phyloP scores from a whole-genome alignment of 768 basidiomycete genomes.

The Cyathus striatus region DNA sequence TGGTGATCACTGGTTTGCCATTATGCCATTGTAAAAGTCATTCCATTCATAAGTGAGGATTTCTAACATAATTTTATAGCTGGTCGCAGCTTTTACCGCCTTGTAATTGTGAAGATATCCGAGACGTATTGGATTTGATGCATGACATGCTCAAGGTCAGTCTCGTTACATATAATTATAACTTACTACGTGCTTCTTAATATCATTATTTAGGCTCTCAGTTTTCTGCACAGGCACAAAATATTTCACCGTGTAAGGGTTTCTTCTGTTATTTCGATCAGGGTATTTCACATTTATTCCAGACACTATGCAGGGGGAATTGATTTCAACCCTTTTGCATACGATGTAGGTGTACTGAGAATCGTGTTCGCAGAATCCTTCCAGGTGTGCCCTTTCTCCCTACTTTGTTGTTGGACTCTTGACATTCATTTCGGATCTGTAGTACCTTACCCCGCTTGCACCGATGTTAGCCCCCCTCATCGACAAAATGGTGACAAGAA shows the following conservation, averaged over 20 bases:
- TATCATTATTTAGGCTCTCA: slow-evolving; percentile 10
- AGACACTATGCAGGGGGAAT: slow-evolving; percentile 17
- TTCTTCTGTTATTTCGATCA: not conserved
- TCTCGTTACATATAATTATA: not conserved
- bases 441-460: not conserved
- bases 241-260: slow-evolving; percentile 15
- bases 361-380: slow-evolving; percentile 1
- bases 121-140: slow-evolving; percentile 10
- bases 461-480: not conserved
- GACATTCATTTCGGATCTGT: not conserved
- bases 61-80: slow-evolving; percentile 11
- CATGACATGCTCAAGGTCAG: slow-evolving; percentile 12
- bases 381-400: not conserved
- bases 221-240: slow-evolving; percentile 13
- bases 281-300: not conserved
- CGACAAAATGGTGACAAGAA: not conserved
- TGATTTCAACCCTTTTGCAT: slow-evolving; percentile 19
- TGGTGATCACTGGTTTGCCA: slow-evolving; percentile 16
- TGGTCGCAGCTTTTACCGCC: not conserved
- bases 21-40: slow-evolving; percentile 20
- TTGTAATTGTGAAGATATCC: not conserved
- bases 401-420: not conserved
- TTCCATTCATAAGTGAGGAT: not conserved
- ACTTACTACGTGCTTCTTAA: no score
- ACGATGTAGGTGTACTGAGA: slow-evolving; percentile 16